phyloP scores from a whole-genome alignment of 768 basidiomycete species.

The Mycena vitilis region DNA sequence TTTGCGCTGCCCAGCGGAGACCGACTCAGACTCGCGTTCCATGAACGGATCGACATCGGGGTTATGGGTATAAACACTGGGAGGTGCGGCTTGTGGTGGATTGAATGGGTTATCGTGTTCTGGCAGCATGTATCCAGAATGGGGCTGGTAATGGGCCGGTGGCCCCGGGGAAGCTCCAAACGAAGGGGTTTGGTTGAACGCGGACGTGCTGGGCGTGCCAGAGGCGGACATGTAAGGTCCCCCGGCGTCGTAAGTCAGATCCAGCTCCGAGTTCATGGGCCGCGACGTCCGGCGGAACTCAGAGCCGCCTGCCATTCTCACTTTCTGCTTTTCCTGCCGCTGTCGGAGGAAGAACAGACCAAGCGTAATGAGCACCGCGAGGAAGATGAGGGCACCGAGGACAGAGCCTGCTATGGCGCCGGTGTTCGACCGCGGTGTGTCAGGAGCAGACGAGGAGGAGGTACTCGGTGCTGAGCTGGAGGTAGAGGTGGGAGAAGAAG shows the following conservation, averaged over 20 bases:
- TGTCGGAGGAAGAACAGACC: constrained; percentile 61
- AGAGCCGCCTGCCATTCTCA: constrained; percentile 40
- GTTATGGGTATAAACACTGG: background rate
- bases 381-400: constrained; percentile 63
- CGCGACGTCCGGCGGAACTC: constrained; percentile 43
- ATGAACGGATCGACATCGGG: constrained; percentile 30
- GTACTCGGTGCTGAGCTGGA: constrained; percentile 25
- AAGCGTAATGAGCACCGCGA: constrained; percentile 63
- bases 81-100: background rate
- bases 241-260: constrained; percentile 52
- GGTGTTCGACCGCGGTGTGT: constrained; percentile 44
- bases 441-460: constrained; percentile 27
- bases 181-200: constrained; percentile 10
- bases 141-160: constrained; percentile 40
- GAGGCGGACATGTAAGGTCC: background rate
- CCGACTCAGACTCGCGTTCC: constrained; percentile 37
- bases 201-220: constrained; percentile 24
- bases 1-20: constrained; percentile 62
- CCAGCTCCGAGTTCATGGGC: constrained; percentile 50
- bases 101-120: constrained; percentile 26
- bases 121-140: constrained; percentile 37
- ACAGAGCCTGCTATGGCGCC: constrained; percentile 65
- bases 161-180: background rate
- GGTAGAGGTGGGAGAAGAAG: constrained; percentile 33
- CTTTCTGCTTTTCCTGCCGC: constrained; percentile 45